Evolutionary conservation across 495 filamentous ascomycete species (phyloP), one percentile per base, ranked within the genome.

Genomic region (Annulohypoxylon moriforme): DNA sequence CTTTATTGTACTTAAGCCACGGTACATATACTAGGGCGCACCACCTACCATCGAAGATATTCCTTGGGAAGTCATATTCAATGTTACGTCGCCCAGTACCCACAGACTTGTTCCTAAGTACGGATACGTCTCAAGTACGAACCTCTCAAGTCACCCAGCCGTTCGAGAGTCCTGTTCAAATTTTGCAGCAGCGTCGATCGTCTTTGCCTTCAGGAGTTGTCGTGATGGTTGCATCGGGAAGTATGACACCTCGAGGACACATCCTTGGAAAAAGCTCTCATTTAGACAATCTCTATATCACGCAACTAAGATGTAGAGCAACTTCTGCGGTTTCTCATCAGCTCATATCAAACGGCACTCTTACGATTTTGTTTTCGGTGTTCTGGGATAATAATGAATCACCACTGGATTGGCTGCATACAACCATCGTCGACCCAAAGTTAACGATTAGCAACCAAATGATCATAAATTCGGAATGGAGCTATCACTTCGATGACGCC

Each of bases 331-430:
- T 34, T 1, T 68, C 69, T 0, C 59, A 68, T 20, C 64, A 72
- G 8, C 46, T 68, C 1, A 42, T 72, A 33, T 72, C 69, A 5
- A n/a, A 47, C 14, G 36, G 44, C 1, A 18, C 9, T n/a, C 7
- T 60, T 4, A 49, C 60, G 2, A 25, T 57, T 3, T 33, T 72
- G 0, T 11, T 68, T 2, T 72, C 69, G 0, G 60, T 68, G 3
- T 68, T 47, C 18, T 68, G 69, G 69, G 24, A 53, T n/a, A 16
- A 27, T 0, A 7, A 67, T 13, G 20, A 24, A 2, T 53, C 1
- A 18, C 49, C 57, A 0, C 50, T 46, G 5, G 24, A 58, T 5
- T 72, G 63, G 63, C 5, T 42, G 4, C 42, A 67, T 13, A 72
- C 69, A 16, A 47, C 20, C 5, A 52, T 72, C 0, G 13, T 18